Evolutionary conservation across 1,139 yeast species (phyloP), one percentile per base, ranked within the genome.

Genomic region (Taiozyma sp.): DNA sequence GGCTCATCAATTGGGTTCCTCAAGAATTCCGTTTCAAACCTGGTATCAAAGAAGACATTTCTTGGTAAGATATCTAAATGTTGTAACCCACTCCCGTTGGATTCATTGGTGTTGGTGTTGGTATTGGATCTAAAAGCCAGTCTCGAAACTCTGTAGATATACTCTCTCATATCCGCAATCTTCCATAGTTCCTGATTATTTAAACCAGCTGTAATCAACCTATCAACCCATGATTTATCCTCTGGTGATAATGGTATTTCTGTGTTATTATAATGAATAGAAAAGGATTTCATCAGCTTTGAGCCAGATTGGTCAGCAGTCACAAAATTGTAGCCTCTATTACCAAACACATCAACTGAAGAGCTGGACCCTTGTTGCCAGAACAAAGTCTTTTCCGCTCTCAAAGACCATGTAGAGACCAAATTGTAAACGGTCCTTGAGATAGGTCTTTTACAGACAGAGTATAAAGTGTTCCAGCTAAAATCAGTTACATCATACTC

Each of bases 161-260:
- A 88, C 44, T 83, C 84, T 51, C 91, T 73, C 48, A 89, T 62
- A 10, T 79, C 78, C 39, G 83, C 81, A 7, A 93, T 70, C 66
- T 91, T 93, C 98, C 98, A 91, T 24, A 88, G 62, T 48, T 90
- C 96, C 14, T 73, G 76, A 19, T 81, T 87, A 21, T 74, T 76
- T 46, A 91, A 70, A 0, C 97, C 98, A 19, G 87, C 74, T 2
- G 84, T 75, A 49, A 80, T 78, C 47, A 93, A 70, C 55, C 84
- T 80, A 37, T 79, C 79, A 22, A 89, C 69, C 90, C 96, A 89
- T 43, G 79, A 78, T 55, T 80, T 79, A 65, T 93, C 99, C 52
- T 85, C 93, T 2, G 62, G 57, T 0, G 75, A 70, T 34, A 73
- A 50, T 11, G 72, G 71, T 7, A 76, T 64, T 44, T 75, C 78